Percentiles rank a stretch among this genome's conserved stretches.
Conservation (phyloP, 495 filamentous ascomycete species). For the Staphylotrichum longicolle region DNA sequence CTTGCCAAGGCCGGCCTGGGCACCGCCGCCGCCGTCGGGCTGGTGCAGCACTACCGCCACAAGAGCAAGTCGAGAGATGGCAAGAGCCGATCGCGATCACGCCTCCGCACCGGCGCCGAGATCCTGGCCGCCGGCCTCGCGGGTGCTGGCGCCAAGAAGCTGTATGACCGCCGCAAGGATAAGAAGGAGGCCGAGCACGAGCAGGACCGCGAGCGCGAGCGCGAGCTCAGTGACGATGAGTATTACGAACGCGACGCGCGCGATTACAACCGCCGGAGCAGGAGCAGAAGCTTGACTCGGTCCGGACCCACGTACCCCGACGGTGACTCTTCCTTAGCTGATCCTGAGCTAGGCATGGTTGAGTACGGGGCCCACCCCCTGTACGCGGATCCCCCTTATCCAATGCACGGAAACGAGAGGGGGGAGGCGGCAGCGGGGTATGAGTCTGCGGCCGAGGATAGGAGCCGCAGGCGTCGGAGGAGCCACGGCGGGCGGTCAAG, state of each 20-base stretch:
- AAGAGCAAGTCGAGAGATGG: constrained; percentile 57
- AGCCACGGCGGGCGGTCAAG: constrained; percentile 24
- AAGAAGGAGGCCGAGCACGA: constrained; percentile 43
- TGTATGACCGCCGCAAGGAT: constrained; percentile 69
- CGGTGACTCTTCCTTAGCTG: constrained; percentile 45
- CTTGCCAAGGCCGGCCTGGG: constrained; percentile 77
- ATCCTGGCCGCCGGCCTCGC: constrained; percentile 75
- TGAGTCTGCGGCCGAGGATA: constrained; percentile 37
- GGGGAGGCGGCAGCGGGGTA: constrained; percentile 26
- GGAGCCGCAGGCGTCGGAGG: constrained; percentile 26
- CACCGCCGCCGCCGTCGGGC: constrained; percentile 71
- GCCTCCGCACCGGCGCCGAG: constrained; percentile 55
- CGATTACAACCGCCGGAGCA: constrained; percentile 39
- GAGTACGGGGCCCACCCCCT: constrained; percentile 74
- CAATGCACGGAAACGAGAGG: constrained; percentile 9
- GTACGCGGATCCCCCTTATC: constrained; percentile 28
- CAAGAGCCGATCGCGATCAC: constrained; percentile 59
- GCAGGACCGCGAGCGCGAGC: constrained; percentile 40
- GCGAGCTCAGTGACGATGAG: constrained; percentile 33
- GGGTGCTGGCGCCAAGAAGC: constrained; percentile 72
- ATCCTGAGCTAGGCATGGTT: constrained; percentile 70
- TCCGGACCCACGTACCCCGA: constrained; percentile 52
- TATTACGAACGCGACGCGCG: constrained; percentile 29
- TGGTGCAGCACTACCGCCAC: constrained; percentile 71
- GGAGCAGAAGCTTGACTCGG: constrained; percentile 54